Evolutionary conservation across 805 yeast genomes (phyloP).

Genomic region (Lachancea nothofagi): DNA sequence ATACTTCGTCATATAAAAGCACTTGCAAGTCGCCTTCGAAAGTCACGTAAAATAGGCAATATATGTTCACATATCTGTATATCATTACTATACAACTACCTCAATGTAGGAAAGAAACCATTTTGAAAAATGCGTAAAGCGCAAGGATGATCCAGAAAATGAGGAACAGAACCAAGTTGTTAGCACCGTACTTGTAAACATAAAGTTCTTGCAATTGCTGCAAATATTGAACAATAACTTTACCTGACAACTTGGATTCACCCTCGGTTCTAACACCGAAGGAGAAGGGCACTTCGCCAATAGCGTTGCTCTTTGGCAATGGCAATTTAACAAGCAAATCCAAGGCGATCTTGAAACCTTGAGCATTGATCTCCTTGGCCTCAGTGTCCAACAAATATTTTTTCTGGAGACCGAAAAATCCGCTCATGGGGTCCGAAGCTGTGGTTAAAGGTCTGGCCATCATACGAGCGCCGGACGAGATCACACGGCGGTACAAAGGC

Average conservation of each 20-base stretch:
- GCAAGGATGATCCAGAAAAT: conserved; percentile 29
- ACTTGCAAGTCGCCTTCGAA: no score
- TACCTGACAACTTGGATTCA: conserved; percentile 45
- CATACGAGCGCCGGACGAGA: conserved; percentile 44
- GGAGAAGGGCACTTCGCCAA: conserved; percentile 46
- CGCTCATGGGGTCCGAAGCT: conserved; percentile 52
- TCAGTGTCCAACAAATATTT: conserved; percentile 36
- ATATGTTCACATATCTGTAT: not conserved
- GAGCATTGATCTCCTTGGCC: conserved; percentile 35
- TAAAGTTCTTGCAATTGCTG: conserved; percentile 44
- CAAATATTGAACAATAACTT: conserved; percentile 44
- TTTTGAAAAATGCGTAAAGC: conserved; percentile 28
- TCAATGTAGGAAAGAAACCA: conserved; percentile 2
- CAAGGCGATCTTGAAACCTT: conserved; percentile 47
- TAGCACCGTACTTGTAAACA: conserved; percentile 41
- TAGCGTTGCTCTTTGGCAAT: conserved; percentile 27
- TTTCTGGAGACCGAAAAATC: conserved; percentile 47
- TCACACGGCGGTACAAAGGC: conserved; percentile 47
- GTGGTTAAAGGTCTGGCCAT: conserved; percentile 45
- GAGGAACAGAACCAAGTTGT: conserved; percentile 33
- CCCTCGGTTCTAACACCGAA: conserved; percentile 53
- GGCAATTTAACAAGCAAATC: conserved; percentile 45
- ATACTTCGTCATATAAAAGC: no score
- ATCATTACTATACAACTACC: not conserved
- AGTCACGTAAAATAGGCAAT: no score